Percentiles rank a stretch among this genome's conserved stretches.
phyloP scores from a whole-genome alignment of 352 stramenopile genomes.

The Globisporangium ultimum region DNA sequence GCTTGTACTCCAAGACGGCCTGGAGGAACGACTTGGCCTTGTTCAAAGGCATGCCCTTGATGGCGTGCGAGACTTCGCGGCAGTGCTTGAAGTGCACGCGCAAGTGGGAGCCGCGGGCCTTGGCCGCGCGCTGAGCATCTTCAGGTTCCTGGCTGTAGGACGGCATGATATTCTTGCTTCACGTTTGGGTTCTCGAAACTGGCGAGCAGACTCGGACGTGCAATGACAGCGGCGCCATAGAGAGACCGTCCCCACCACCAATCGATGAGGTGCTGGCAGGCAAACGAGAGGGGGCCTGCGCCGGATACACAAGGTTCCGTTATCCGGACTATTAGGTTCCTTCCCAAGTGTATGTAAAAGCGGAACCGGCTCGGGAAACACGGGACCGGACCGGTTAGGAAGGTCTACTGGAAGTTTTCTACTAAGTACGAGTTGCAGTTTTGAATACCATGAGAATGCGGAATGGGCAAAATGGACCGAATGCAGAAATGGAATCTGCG shows the following conservation, averaged over 20 bases:
- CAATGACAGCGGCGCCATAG: too few relatives aligned
- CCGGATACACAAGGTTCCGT: too few relatives aligned
- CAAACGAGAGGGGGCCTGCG: background rate
- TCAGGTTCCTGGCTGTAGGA: slow-evolving; percentile 91
- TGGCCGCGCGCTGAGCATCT: slow-evolving; percentile 87
- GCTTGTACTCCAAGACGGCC: slow-evolving; percentile 97
- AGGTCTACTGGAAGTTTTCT: too few relatives aligned
- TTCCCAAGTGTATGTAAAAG: too few relatives aligned
- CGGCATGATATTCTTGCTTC: slow-evolving; percentile 72
- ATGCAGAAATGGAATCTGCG: background rate
- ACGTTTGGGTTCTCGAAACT: slow-evolving; percentile 76
- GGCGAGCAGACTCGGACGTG: slow-evolving; percentile 17
- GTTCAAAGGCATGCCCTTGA: slow-evolving; percentile 96
- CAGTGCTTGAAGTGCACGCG: slow-evolving; percentile 99
- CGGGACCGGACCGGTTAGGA: background rate
- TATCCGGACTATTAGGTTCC: too few relatives aligned
- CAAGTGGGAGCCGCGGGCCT: slow-evolving; percentile 96
- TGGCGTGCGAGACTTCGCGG: slow-evolving; percentile 96
- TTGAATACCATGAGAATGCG: too few relatives aligned
- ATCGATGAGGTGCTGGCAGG: slow-evolving; percentile 22
- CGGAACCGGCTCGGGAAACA: too few relatives aligned
- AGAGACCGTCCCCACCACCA: slow-evolving; percentile 43
- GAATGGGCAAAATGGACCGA: too few relatives aligned
- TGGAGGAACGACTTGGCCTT: slow-evolving; percentile 96
- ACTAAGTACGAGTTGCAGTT: background rate